phyloP scores from a whole-genome alignment of 306 rosid genomes.

The Rosa persica region DNA sequence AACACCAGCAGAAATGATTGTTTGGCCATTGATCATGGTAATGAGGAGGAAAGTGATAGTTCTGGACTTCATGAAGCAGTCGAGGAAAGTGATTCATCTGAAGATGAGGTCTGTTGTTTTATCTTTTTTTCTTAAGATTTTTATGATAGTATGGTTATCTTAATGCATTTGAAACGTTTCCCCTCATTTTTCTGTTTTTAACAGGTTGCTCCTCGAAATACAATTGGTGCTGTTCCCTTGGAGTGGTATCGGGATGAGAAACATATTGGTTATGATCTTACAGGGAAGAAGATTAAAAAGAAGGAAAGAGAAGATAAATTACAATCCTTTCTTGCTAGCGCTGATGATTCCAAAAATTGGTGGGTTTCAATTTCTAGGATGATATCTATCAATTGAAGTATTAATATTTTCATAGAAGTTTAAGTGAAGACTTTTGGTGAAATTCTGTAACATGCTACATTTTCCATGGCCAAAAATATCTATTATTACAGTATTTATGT shows the following conservation, averaged over 20 bases:
- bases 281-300: constrained; percentile 80
- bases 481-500: background rate
- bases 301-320: constrained; percentile 74
- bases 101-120: constrained; percentile 71
- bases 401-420: background rate
- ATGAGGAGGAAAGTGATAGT: constrained; percentile 40
- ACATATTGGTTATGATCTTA: constrained; percentile 85
- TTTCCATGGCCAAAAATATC: background rate
- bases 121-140: background rate
- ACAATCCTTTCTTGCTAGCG: constrained; percentile 69
- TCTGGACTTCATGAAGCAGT: constrained; percentile 45
- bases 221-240: constrained; percentile 85
- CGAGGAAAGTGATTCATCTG: constrained; percentile 91
- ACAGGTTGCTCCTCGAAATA: constrained; percentile 82
- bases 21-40: constrained; percentile 23
- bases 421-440: background rate
- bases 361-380: constrained; percentile 27
- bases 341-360: constrained; percentile 88
- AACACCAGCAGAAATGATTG: constrained; percentile 8
- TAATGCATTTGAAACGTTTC: background rate
- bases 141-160: background rate
- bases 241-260: constrained; percentile 82
- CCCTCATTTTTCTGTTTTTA: constrained; percentile 11
- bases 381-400: constrained; percentile 4
- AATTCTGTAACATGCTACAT: background rate